A percentile compares a stretch with the other conserved stretches of the same genome.
phyloP scores from a whole-genome alignment of 169 alveolate species.

The Plasmodium cynomolgi region DNA sequence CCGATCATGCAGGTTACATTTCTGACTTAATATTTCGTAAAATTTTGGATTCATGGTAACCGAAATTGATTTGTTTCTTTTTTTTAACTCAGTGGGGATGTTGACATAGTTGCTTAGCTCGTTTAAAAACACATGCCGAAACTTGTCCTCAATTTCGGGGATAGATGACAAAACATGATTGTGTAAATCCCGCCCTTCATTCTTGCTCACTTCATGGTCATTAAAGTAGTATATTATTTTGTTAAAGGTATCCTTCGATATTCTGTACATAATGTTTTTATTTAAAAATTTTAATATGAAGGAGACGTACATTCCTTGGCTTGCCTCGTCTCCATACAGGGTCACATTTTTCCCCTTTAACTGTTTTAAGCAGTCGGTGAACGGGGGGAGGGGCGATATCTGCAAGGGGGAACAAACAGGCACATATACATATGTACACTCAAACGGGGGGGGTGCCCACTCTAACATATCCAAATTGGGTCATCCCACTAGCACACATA shows the following conservation, averaged over 20 bases:
- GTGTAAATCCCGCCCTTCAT: not conserved
- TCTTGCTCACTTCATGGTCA: not conserved
- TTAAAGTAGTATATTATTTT: slow-evolving; percentile 42
- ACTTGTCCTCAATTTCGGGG: slow-evolving; percentile 32
- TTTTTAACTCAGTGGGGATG: slow-evolving; percentile 30
- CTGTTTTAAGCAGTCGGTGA: slow-evolving; percentile 23
- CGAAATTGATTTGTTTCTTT: not conserved
- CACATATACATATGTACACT: not conserved
- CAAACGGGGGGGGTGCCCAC: not conserved
- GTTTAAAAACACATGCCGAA: slow-evolving; percentile 36
- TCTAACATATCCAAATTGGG: not conserved
- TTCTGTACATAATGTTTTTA: slow-evolving; percentile 20
- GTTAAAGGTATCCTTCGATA: slow-evolving; percentile 26
- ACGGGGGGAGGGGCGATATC: not conserved
- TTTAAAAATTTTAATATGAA: slow-evolving; percentile 32
- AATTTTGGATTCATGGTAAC: slow-evolving; percentile 16
- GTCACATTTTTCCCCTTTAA: slow-evolving; percentile 55
- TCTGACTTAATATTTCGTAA: slow-evolving; percentile 17
- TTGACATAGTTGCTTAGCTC: slow-evolving; percentile 47
- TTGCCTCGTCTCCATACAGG: not conserved
- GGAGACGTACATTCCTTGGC: slow-evolving; percentile 47
- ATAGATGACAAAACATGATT: slow-evolving; percentile 1
- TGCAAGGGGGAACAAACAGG: not conserved
- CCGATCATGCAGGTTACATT: not conserved
- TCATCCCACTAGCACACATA: not conserved